A percentile compares a stretch with the other conserved stretches of the same genome.
phyloP scores from a whole-genome alignment of 2,329 filamentous ascomycete species.

The Aureobasidium sp. region DNA sequence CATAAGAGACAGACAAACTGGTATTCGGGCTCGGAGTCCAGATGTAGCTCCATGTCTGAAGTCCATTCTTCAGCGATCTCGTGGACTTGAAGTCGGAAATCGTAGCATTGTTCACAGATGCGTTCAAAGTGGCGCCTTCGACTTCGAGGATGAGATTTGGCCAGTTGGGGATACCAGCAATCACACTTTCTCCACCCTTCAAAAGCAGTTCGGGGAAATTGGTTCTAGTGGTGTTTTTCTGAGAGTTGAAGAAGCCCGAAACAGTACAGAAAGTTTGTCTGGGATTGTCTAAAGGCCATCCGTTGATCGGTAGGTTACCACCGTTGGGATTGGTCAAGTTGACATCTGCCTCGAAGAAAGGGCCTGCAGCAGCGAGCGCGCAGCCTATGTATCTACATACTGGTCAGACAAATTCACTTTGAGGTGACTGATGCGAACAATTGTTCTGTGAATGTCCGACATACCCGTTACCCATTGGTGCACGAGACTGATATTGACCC shows the following conservation, averaged over 20 bases:
- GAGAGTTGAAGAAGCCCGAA: constrained; percentile 56
- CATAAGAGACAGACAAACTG: constrained; percentile 53
- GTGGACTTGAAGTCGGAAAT: constrained; percentile 54
- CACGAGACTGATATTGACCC: constrained; percentile 53
- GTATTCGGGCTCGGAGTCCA: constrained; percentile 50
- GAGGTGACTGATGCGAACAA: no score
- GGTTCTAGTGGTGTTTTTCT: constrained; percentile 48
- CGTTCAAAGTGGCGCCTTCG: constrained; percentile 48
- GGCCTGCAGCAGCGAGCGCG: constrained; percentile 53
- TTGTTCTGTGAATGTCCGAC: not conserved
- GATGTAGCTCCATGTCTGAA: constrained; percentile 55
- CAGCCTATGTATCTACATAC: constrained; percentile 47
- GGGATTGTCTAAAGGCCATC: constrained; percentile 58
- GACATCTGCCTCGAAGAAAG: constrained; percentile 54
- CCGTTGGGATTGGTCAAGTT: constrained; percentile 45
- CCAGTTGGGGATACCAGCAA: constrained; percentile 64
- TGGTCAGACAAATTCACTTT: not conserved
- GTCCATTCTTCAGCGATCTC: constrained; percentile 54
- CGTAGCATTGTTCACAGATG: constrained; percentile 49
- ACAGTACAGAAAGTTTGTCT: constrained; percentile 60
- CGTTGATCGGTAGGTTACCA: constrained; percentile 27
- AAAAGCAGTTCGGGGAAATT: constrained; percentile 63
- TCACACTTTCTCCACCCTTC: constrained; percentile 62
- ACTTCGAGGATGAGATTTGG: constrained; percentile 51
- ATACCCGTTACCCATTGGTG: constrained; percentile 50